These are phyloP conservation scores for Citrus inodora DNA, from an alignment of 345 rosid species.

Conservation along the genomic window DNA sequence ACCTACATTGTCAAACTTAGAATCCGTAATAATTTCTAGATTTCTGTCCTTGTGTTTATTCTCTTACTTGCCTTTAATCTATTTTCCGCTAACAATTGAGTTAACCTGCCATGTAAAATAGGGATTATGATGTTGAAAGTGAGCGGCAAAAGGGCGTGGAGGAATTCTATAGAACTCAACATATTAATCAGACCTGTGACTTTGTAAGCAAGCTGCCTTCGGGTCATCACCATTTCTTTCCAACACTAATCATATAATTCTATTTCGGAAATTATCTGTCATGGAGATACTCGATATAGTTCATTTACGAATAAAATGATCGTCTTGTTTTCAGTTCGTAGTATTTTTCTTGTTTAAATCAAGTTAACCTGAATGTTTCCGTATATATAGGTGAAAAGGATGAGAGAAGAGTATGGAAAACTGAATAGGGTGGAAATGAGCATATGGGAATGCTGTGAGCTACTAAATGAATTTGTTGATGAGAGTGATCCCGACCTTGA, in stretches of 20 bases:
- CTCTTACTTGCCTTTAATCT: neutral
- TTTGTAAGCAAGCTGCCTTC: slow-evolving; percentile 37
- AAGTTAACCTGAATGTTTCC: neutral
- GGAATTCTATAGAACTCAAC: slow-evolving; percentile 60
- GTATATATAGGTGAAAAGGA: slow-evolving; percentile 32
- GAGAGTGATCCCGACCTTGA: slow-evolving; percentile 68
- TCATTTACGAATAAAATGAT: neutral
- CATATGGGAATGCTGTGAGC: slow-evolving; percentile 69
- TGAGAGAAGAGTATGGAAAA: slow-evolving; percentile 50
- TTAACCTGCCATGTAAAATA: slow-evolving; percentile 16
- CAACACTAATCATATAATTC: neutral
- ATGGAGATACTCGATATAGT: neutral
- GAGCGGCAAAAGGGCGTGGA: slow-evolving; percentile 68
- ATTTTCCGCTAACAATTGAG: neutral
- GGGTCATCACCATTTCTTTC: neutral
- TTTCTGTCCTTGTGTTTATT: neutral
- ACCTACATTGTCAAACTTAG: neutral
- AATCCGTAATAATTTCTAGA: neutral
- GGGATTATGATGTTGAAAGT: slow-evolving; percentile 71
- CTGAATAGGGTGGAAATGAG: slow-evolving; percentile 48
- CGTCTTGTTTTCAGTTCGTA: neutral
- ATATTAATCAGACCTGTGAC: slow-evolving; percentile 70
- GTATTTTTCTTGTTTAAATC: neutral
- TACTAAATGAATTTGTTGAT: slow-evolving; percentile 58
- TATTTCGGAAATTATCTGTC: neutral